Evolutionary conservation across 345 rosid genomes (phyloP).

Genomic region (Citropsis articulata): DNA sequence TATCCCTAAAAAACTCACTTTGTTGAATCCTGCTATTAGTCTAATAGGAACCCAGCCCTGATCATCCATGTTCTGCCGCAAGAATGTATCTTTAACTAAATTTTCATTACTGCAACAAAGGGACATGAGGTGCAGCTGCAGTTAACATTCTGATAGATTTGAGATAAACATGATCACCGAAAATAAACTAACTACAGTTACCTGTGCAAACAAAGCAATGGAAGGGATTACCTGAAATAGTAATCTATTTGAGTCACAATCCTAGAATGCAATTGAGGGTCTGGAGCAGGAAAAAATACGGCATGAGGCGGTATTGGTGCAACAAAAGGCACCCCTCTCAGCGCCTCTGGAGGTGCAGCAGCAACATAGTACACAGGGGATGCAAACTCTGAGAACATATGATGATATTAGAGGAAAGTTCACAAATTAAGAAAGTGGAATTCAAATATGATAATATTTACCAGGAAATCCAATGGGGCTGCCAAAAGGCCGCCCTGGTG

Average conservation of each 20-base stretch:
- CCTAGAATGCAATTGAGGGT: conserved; percentile 48
- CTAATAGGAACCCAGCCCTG: conserved; percentile 78
- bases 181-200: background rate
- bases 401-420: conserved; percentile 23
- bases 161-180: background rate
- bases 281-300: conserved; percentile 42
- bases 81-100: conserved; percentile 66
- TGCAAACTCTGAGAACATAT: conserved; percentile 43
- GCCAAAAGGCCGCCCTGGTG: conserved; percentile 49
- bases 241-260: conserved; percentile 73
- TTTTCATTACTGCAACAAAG: conserved; percentile 70
- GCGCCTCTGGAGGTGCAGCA: conserved; percentile 38
- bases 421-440: conserved; percentile 4
- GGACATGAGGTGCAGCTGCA: conserved; percentile 15
- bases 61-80: conserved; percentile 84
- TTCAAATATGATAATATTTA: conserved; percentile 31
- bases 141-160: conserved; percentile 18
- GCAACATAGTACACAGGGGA: conserved; percentile 48
- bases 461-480: conserved; percentile 57
- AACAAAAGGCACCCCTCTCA: conserved; percentile 48
- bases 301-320: conserved; percentile 40
- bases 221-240: conserved; percentile 68
- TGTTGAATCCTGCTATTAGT: conserved; percentile 75
- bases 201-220: background rate
- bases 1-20: conserved; percentile 43